Evolutionary conservation across 768 basidiomycete genomes (phyloP).

Genomic region (Glaciozyma martinii): DNA sequence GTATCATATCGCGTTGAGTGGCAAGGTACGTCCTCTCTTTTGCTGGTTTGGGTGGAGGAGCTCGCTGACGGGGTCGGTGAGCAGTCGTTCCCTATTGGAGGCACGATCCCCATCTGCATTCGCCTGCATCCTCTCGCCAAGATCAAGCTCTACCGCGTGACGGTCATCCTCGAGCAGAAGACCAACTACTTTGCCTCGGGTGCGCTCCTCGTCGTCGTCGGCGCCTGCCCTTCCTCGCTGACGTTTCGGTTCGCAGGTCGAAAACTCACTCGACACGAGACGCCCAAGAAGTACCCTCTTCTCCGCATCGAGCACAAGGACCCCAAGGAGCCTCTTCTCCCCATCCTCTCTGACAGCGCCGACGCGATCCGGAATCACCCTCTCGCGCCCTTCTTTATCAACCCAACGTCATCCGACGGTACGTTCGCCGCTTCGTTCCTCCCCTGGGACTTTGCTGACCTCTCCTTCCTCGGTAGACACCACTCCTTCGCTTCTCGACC

Average conservation of each 20-base stretch:
- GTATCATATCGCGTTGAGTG: slow-evolving; percentile 34
- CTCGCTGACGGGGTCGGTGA: slow-evolving; percentile 42
- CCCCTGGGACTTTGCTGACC: neutral
- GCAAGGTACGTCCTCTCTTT: slow-evolving; percentile 21
- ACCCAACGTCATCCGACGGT: slow-evolving; percentile 50
- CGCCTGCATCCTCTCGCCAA: slow-evolving; percentile 76
- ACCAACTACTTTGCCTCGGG: slow-evolving; percentile 22
- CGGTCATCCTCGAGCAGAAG: slow-evolving; percentile 71
- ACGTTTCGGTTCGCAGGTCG: slow-evolving; percentile 37
- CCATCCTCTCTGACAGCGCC: slow-evolving; percentile 61
- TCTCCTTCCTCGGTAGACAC: slow-evolving; percentile 32
- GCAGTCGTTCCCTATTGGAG: slow-evolving; percentile 72
- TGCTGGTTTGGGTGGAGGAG: neutral
- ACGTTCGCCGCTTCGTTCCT: slow-evolving; percentile 37
- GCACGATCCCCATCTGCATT: slow-evolving; percentile 66
- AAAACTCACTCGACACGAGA: slow-evolving; percentile 61
- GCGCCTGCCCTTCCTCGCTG: neutral
- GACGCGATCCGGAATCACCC: slow-evolving; percentile 59
- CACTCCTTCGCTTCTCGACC: slow-evolving; percentile 41
- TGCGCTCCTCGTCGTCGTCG: slow-evolving; percentile 3
- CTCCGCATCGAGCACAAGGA: slow-evolving; percentile 54
- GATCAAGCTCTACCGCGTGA: slow-evolving; percentile 65
- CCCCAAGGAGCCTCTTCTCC: slow-evolving; percentile 60
- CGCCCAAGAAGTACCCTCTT: slow-evolving; percentile 53
- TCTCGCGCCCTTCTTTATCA: slow-evolving; percentile 43